A percentile compares a stretch with the other conserved stretches of the same genome.
These are phyloP conservation scores for Tremella fuciformis DNA, from an alignment of 768 basidiomycete genomes.

Conservation along the genomic window DNA sequence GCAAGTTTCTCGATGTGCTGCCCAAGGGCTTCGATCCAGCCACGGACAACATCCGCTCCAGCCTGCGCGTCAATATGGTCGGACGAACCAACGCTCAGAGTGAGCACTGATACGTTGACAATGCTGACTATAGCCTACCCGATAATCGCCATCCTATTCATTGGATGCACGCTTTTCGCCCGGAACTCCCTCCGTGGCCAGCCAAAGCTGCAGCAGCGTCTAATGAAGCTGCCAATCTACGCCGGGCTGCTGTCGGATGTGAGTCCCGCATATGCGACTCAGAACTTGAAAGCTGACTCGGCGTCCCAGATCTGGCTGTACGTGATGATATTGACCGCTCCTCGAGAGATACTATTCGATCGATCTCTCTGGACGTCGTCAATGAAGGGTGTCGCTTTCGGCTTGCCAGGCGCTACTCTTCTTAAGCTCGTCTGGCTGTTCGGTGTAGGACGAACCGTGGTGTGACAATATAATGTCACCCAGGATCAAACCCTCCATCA, in stretches of 20 bases:
- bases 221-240: conserved; percentile 9
- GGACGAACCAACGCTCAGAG: background rate
- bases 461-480: no score
- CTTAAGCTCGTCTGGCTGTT: conserved; percentile 20
- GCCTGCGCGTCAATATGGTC: conserved; percentile 10
- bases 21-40: conserved; percentile 8
- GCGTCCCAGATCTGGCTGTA: conserved; percentile 2
- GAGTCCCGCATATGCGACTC: conserved; percentile 4
- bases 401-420: conserved; percentile 12
- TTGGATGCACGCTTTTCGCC: conserved; percentile 15
- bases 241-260: conserved; percentile 11
- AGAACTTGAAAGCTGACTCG: no score
- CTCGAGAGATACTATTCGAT: conserved; percentile 3
- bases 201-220: conserved; percentile 12
- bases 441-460: conserved; percentile 12
- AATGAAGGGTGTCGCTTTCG: conserved; percentile 10
- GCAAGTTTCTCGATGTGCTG: conserved; percentile 3
- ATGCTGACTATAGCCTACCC: conserved; percentile 3
- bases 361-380: conserved; percentile 7
- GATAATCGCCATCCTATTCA: conserved; percentile 7
- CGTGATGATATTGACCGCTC: conserved; percentile 10
- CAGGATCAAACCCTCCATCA: no score
- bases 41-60: conserved; percentile 10
- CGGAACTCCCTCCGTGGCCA: conserved; percentile 1
- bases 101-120: conserved; percentile 2